These are phyloP conservation scores for Sporothrix variecibatus DNA, from an alignment of 2,329 filamentous ascomycete genomes.

Conservation along the genomic window DNA sequence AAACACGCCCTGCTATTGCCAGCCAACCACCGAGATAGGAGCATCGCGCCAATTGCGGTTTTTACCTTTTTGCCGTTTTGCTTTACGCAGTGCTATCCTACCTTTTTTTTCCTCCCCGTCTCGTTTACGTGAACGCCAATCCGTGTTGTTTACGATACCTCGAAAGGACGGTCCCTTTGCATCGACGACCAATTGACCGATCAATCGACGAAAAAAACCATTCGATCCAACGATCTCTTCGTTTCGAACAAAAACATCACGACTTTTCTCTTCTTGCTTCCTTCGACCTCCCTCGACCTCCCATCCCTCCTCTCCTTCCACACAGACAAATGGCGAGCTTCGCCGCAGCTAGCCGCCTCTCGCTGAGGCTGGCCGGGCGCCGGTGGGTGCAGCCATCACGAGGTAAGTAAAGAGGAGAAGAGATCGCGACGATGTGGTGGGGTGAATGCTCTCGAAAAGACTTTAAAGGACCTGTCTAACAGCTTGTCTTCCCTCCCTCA, in stretches of 20 bases:
- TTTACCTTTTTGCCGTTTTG: slow-evolving; percentile 12
- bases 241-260: background rate
- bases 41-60: slow-evolving; percentile 23
- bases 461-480: background rate
- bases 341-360: slow-evolving; percentile 31
- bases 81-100: background rate
- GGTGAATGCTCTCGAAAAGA: background rate
- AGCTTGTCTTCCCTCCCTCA: slow-evolving; percentile 37
- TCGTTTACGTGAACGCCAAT: background rate
- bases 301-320: background rate
- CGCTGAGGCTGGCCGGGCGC: slow-evolving; percentile 33
- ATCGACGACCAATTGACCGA: background rate
- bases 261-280: background rate
- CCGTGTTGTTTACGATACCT: background rate
- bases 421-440: background rate
- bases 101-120: background rate
- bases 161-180: background rate
- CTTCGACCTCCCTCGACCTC: background rate
- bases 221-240: background rate
- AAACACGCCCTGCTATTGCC: slow-evolving; percentile 1
- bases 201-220: background rate
- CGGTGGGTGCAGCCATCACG: slow-evolving; percentile 25
- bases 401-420: slow-evolving; percentile 18
- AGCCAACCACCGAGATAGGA: slow-evolving; percentile 22
- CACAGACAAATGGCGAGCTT: slow-evolving; percentile 29